These are phyloP conservation scores for Solanum sparsipilum DNA, from an alignment of 257 asterid species.

Conservation along the genomic window DNA sequence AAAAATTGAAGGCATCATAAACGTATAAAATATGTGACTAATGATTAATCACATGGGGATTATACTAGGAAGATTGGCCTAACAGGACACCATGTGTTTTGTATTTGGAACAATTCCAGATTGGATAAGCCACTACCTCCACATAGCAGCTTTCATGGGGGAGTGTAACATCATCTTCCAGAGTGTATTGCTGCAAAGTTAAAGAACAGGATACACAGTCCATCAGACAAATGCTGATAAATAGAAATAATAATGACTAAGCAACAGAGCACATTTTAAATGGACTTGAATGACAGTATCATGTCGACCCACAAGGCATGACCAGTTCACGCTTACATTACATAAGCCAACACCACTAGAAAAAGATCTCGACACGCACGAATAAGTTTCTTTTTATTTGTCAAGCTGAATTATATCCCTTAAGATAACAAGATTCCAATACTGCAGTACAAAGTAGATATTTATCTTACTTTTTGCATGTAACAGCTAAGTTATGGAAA, in stretches of 20 bases:
- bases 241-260: background rate
- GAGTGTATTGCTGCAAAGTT: too few species aligned
- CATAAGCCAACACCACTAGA: background rate
- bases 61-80: conserved; percentile 26
- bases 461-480: background rate
- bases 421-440: background rate
- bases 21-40: background rate
- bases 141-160: conserved; percentile 85
- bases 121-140: conserved; percentile 54
- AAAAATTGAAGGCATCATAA: too few species aligned
- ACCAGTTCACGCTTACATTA: background rate
- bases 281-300: background rate
- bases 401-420: background rate
- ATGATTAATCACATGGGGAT: conserved; percentile 22
- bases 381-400: background rate
- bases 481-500: background rate
- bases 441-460: background rate
- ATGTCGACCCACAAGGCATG: background rate
- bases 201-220: too few species aligned
- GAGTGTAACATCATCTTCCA: conserved; percentile 57
- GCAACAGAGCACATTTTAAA: background rate
- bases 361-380: background rate
- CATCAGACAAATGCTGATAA: background rate
- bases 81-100: conserved; percentile 22
- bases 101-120: conserved; percentile 18